Evolutionary conservation across 805 yeast species (phyloP), one percentile per base, ranked within the genome.

Genomic region (Maudiozyma bulderi): DNA sequence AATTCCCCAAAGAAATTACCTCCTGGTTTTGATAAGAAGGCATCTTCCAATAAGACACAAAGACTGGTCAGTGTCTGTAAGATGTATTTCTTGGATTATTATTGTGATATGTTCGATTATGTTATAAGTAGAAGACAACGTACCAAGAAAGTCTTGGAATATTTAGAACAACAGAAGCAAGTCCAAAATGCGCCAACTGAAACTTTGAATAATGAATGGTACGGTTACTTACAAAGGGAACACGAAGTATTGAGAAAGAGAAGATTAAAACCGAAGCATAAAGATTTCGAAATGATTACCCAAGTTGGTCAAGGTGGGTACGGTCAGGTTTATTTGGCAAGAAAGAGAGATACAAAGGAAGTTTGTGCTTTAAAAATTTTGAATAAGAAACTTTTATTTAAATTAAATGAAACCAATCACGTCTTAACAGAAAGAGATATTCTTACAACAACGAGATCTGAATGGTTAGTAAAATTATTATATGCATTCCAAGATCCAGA

Each of bases 251-350:
- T 93, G 58, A 78, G 99, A 57, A 88, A 88, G 64, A 78, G 97
- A 62, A 78, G 99, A 63, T 74, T 88, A 51, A 87, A 88, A 67
- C 95, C 97, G 35, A 86, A 84, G 64, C 93, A 90, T 63, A 90
- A 90, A 57, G 99, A 93, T 67, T 93, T 93, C 64, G 95, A 89
- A 64, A 86, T 91, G 73, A 84, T 93, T 56, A 93, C 99, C 1
- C 99, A 93, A 71, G 97, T 93, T 33, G 99, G 99, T 11, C 99
- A 93, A 72, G 99, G 99, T 62, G 99, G 99, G 3, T 93, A 93
- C 63, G 99, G 99, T 28, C 97, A 93, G 69, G 99, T 93, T n/a
- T 93, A 87, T 60, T 71, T 93, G 53, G 97, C 99, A 1, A 78
- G 90, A 56, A 93, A 93, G 73, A 83, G 82, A 56, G 99, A 93